These are phyloP conservation scores for Harringtonia lauricola DNA, from an alignment of 2,329 filamentous ascomycete genomes.

Conservation along the genomic window DNA sequence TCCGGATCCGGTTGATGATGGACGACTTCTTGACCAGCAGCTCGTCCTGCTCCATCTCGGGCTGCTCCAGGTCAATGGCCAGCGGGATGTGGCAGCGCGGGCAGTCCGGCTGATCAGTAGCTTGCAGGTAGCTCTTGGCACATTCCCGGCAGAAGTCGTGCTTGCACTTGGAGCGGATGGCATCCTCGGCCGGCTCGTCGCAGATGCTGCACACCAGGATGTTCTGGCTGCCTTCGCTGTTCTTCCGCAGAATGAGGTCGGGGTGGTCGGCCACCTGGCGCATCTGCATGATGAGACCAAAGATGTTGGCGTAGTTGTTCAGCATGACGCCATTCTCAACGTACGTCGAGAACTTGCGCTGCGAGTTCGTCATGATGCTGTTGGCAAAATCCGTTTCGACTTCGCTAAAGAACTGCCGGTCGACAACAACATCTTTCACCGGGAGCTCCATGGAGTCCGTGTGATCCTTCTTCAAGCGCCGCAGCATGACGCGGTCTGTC, in stretches of 20 bases:
- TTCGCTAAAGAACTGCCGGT: slow-evolving; percentile 93
- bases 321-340: slow-evolving; percentile 88
- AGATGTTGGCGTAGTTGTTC: slow-evolving; percentile 98
- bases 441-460: slow-evolving; percentile 93
- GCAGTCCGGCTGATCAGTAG: slow-evolving; percentile 69
- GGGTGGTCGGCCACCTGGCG: slow-evolving; percentile 95
- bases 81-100: slow-evolving; percentile 86
- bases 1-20: slow-evolving; percentile 97
- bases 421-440: slow-evolving; percentile 83
- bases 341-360: slow-evolving; percentile 88
- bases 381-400: slow-evolving; percentile 91
- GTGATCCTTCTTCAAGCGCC: slow-evolving; percentile 87
- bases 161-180: slow-evolving; percentile 81
- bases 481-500: slow-evolving; percentile 89
- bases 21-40: slow-evolving; percentile 82
- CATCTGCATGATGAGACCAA: slow-evolving; percentile 99
- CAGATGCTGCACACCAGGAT: slow-evolving; percentile 88
- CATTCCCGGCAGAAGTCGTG: slow-evolving; percentile 86
- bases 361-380: slow-evolving; percentile 88
- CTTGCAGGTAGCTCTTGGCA: slow-evolving; percentile 68
- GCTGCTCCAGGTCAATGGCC: slow-evolving; percentile 86
- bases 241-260: slow-evolving; percentile 84
- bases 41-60: slow-evolving; percentile 88
- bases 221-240: slow-evolving; percentile 77
- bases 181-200: slow-evolving; percentile 91